A percentile compares a stretch with the other conserved stretches of the same genome.
Conservation (phyloP, 2,329 filamentous ascomycete genomes). For the Penicillium brasilianum region DNA sequence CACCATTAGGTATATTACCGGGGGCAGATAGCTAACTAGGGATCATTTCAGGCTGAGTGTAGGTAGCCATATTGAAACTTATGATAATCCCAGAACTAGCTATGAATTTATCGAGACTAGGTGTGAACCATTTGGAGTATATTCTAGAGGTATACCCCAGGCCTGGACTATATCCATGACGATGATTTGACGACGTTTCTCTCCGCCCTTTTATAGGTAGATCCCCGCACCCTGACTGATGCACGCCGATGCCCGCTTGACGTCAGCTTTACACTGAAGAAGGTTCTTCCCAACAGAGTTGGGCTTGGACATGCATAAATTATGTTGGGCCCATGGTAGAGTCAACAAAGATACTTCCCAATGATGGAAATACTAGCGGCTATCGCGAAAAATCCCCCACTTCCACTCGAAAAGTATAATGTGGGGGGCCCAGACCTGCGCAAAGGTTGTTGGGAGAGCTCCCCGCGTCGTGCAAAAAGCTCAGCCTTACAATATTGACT, state of each 20-base stretch:
- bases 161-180: neutral
- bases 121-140: too few relatives aligned
- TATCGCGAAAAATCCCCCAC: neutral
- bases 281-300: neutral
- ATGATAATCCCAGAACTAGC: too few relatives aligned
- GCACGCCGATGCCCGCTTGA: too few relatives aligned
- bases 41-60: too few relatives aligned
- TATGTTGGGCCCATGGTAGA: neutral
- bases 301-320: neutral
- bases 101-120: too few relatives aligned
- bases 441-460: constrained; percentile 6
- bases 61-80: too few relatives aligned
- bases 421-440: neutral
- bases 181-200: neutral
- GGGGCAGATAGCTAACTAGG: too few relatives aligned
- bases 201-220: neutral
- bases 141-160: neutral
- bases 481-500: neutral
- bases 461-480: neutral
- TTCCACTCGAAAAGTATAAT: neutral
- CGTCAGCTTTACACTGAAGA: neutral
- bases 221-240: neutral
- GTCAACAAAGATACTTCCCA: neutral
- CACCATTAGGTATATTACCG: too few relatives aligned
- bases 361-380: neutral